These are phyloP conservation scores for Cephalotrichum gorgonifer DNA, from an alignment of 2,329 filamentous ascomycete genomes.

Conservation along the genomic window DNA sequence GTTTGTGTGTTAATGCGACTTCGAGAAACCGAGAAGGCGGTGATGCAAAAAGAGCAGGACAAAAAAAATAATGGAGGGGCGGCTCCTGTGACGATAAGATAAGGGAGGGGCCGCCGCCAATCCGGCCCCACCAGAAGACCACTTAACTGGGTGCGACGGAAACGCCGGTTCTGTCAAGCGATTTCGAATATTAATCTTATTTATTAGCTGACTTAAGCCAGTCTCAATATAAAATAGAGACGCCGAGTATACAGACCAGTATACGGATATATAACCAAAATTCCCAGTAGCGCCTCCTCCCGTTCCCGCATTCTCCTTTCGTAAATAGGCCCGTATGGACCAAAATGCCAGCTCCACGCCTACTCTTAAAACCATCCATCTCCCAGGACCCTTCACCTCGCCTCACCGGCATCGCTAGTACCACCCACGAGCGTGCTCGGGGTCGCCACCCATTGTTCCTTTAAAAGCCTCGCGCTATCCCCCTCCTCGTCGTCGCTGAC, in stretches of 20 bases:
- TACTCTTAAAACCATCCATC: neutral
- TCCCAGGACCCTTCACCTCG: neutral
- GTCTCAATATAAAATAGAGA: too few species aligned
- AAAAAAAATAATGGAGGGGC: constrained; percentile 6
- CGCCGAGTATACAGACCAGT: too few species aligned
- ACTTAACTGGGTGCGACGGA: too few species aligned
- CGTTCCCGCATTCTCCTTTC: too few species aligned
- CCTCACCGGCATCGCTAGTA: neutral
- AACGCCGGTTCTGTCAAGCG: too few species aligned
- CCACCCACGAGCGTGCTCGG: neutral
- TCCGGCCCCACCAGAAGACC: neutral
- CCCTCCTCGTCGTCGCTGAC: constrained; percentile 82
- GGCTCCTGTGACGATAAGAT: constrained; percentile 6
- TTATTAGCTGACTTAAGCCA: too few species aligned
- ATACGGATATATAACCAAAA: too few species aligned
- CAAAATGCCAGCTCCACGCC: neutral
- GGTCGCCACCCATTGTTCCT: constrained; percentile 6
- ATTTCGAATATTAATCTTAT: too few species aligned
- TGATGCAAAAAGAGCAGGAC: neutral
- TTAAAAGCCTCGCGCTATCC: constrained; percentile 28
- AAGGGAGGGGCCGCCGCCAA: constrained; percentile 5
- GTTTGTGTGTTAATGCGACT: neutral
- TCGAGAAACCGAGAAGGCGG: neutral
- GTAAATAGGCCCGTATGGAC: too few species aligned
- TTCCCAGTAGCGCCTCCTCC: too few species aligned